Percentiles rank a stretch among this genome's conserved stretches.
phyloP scores from a whole-genome alignment of 1,284 basidiomycete species.

The Trametes hirsuta region DNA sequence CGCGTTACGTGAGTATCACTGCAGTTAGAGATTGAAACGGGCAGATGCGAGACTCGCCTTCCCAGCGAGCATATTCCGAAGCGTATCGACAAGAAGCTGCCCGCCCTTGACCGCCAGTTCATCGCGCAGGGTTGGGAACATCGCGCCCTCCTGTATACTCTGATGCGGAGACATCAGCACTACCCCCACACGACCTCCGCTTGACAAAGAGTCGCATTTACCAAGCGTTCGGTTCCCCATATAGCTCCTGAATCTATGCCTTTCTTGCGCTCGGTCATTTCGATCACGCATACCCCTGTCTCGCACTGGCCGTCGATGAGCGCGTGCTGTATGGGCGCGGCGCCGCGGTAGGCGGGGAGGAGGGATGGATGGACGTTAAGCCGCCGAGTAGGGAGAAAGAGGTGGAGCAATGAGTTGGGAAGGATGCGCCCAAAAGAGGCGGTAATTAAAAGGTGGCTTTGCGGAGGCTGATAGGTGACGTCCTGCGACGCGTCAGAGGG shows the following conservation, averaged over 20 bases:
- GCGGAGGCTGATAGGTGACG: conserved; percentile 29
- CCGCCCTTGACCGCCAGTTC: conserved; percentile 70
- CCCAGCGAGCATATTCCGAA: conserved; percentile 63
- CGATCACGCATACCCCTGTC: conserved; percentile 74
- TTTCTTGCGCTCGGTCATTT: conserved; percentile 58
- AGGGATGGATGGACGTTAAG: conserved; percentile 94
- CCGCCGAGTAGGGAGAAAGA: conserved; percentile 65
- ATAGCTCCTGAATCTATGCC: conserved; percentile 67
- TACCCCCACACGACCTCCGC: neutral
- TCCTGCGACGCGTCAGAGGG: neutral
- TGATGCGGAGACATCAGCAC: conserved; percentile 28
- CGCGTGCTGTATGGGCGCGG: conserved; percentile 91
- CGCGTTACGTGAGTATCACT: neutral
- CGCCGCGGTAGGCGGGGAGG: conserved; percentile 87
- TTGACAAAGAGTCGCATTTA: conserved; percentile 24
- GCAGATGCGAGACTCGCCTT: conserved; percentile 42
- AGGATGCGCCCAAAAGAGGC: conserved; percentile 94
- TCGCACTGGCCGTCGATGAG: conserved; percentile 63
- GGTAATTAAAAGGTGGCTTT: conserved; percentile 74
- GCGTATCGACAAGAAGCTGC: conserved; percentile 67
- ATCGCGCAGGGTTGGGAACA: conserved; percentile 64
- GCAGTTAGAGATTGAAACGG: neutral
- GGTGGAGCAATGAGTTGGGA: conserved; percentile 63
- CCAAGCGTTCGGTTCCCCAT: conserved; percentile 51
- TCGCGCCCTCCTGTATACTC: conserved; percentile 50